A percentile compares a stretch with the other conserved stretches of the same genome.
Evolutionary conservation across 768 basidiomycete species (phyloP).

Genomic region (Boletus eberwhitei): DNA sequence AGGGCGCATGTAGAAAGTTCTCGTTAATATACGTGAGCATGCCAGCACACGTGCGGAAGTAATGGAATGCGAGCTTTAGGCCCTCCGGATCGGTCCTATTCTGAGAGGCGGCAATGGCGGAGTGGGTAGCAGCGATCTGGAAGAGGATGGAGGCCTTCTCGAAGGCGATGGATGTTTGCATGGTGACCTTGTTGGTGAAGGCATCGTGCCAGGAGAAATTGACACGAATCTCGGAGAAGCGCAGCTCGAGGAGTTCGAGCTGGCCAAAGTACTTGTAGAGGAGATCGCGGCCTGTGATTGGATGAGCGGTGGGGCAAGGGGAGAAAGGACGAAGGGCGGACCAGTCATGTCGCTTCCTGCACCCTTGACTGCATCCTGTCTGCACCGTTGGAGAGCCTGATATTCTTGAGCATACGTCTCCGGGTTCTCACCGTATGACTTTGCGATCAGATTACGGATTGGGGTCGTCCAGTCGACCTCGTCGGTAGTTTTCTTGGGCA

Average conservation of each 20-base stretch:
- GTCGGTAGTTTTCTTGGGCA: conserved; percentile 91
- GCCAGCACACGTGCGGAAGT: conserved; percentile 84
- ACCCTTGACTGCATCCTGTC: conserved; percentile 94
- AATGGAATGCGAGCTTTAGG: conserved; percentile 89
- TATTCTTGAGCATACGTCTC: conserved; percentile 86
- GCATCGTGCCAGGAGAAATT: conserved; percentile 97
- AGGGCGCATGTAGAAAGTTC: conserved; percentile 97
- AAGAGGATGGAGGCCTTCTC: conserved; percentile 98
- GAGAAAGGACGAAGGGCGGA: conserved; percentile 31
- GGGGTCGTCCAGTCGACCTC: conserved; percentile 96
- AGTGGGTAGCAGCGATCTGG: conserved; percentile 93
- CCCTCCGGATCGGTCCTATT: conserved; percentile 88
- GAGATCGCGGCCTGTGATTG: conserved; percentile 71
- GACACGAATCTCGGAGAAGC: conserved; percentile 95
- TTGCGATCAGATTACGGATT: conserved; percentile 79
- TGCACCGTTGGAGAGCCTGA: conserved; percentile 78
- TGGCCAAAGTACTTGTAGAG: conserved; percentile 99
- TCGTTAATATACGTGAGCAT: conserved; percentile 99
- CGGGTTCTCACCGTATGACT: conserved; percentile 91
- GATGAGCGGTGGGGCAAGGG: neutral
- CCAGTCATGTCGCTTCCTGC: conserved; percentile 96
- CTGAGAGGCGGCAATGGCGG: conserved; percentile 83
- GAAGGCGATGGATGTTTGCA: conserved; percentile 94
- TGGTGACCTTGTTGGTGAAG: conserved; percentile 90
- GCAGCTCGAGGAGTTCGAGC: conserved; percentile 92